Percentiles rank a stretch among this genome's conserved stretches.
phyloP scores from a whole-genome alignment of 2,329 filamentous ascomycete species.

The Trichoderma brevicompactum region DNA sequence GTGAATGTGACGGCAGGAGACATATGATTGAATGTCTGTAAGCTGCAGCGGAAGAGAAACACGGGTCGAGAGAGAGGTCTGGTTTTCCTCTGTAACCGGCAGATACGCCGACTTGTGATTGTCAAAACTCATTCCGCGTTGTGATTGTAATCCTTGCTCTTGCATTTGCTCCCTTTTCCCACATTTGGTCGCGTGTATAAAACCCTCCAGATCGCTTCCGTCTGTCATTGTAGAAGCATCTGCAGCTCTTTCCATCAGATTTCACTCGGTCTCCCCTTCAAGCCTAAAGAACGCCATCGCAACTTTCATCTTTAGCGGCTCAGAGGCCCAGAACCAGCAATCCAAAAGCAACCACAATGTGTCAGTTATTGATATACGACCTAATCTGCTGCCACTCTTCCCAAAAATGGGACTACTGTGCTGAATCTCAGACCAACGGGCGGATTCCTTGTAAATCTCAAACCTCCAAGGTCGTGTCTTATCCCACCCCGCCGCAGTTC shows the following conservation, averaged over 20 bases:
- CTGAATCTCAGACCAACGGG: slow-evolving; percentile 44
- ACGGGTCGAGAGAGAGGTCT: not conserved
- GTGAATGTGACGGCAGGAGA: not conserved
- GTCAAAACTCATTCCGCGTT: not conserved
- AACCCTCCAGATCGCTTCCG: not conserved
- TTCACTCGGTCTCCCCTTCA: not conserved
- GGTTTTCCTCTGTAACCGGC: not conserved
- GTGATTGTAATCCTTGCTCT: not conserved
- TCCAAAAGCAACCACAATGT: slow-evolving; percentile 46
- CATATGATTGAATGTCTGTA: slow-evolving; percentile 2
- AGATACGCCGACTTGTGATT: not conserved
- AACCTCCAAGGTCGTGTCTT: slow-evolving; percentile 49
- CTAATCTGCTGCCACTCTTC: slow-evolving; percentile 57
- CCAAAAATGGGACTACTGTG: slow-evolving; percentile 51
- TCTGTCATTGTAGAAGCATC: not conserved
- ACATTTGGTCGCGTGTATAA: not conserved
- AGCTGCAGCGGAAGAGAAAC: not conserved
- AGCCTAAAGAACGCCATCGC: not conserved
- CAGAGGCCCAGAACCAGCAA: not conserved
- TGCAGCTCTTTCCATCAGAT: not conserved
- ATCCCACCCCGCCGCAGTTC: slow-evolving; percentile 52
- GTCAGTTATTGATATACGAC: slow-evolving; percentile 55
- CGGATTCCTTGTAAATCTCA: slow-evolving; percentile 50
- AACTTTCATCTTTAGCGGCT: not conserved
- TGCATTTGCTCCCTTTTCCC: not conserved